Conservation (phyloP, 2,329 filamentous ascomycete species). For the Hysterium pulicare region DNA sequence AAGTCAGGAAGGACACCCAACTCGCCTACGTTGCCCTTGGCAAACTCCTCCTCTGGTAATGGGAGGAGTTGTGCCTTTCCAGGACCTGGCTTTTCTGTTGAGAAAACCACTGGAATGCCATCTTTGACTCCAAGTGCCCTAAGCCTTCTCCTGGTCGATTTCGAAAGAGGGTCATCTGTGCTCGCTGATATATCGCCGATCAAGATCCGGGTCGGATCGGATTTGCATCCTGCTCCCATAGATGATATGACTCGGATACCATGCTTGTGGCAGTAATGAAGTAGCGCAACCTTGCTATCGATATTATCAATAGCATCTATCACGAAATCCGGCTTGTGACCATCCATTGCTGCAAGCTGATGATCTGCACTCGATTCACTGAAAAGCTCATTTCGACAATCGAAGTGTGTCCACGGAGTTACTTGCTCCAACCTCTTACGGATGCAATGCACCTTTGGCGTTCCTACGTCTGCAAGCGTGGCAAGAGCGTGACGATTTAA, state of each 20-base stretch:
- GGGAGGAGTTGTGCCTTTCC: slow-evolving; percentile 90
- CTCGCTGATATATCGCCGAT: slow-evolving; percentile 88
- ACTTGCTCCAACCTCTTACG: slow-evolving; percentile 77
- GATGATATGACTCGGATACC: slow-evolving; percentile 81
- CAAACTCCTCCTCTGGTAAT: slow-evolving; percentile 80
- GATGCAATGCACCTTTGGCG: slow-evolving; percentile 84
- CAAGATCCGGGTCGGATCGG: slow-evolving; percentile 75
- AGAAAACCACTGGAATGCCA: slow-evolving; percentile 90
- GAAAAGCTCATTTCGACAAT: slow-evolving; percentile 82
- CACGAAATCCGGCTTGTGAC: slow-evolving; percentile 74
- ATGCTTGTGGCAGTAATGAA: slow-evolving; percentile 81
- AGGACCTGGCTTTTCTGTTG: slow-evolving; percentile 81
- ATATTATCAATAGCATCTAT: slow-evolving; percentile 99
- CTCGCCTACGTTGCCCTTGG: slow-evolving; percentile 81
- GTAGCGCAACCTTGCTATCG: slow-evolving; percentile 85
- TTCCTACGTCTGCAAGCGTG: slow-evolving; percentile 89
- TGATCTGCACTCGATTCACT: slow-evolving; percentile 61
- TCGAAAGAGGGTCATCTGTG: slow-evolving; percentile 83
- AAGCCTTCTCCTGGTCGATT: slow-evolving; percentile 75
- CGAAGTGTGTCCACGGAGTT: slow-evolving; percentile 87
- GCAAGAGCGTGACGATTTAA: slow-evolving; percentile 95
- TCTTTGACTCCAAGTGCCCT: slow-evolving; percentile 73
- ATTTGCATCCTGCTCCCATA: slow-evolving; percentile 97
- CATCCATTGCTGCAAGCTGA: slow-evolving; percentile 67
- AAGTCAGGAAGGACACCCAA: slow-evolving; percentile 89